Base-by-base conservation (phyloP, 139 green algal species). In the Volvox africanus region DNA sequence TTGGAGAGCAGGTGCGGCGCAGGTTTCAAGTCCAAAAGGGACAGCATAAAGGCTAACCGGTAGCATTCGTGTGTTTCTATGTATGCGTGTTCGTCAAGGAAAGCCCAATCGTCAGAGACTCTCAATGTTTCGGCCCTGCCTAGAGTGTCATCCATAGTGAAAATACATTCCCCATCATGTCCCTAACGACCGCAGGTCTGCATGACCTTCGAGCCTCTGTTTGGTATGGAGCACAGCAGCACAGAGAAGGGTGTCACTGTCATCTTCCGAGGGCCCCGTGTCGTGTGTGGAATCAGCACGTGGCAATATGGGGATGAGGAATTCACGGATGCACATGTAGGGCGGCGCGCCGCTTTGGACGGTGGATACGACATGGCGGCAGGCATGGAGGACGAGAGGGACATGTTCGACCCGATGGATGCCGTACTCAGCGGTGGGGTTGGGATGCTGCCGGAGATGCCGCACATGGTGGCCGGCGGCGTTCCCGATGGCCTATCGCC, bases 271-370 rank as follows among this genome's bases (percentile, higher is more conserved):
- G 85, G 85, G 18, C 85, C 85, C 14, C 85, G 69, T 14, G 71
- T 89, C 37, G 85, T 89, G 37, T 89, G 85, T 71, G 85, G 85
- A 28, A 82, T 89, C 37, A 82, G 69, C 69, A 89, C 85, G 69
- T 89, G 85, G 85, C 85, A 89, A 68, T 82, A 82, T 50, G 85
- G 69, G 24, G 85, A 89, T 32, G 85, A 89, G 21, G 69, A 73
- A 20, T 19, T 18, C 24, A 55, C 36, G 36, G 78, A 33, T 19
- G 28, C 32, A 44, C 33, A 84, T 44, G 37, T 13, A 35, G 36
- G 32, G 1, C 78, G 78, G 19, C 78, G 50, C 17, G 26, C 21
- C 28, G 80, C 28, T 18, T 17, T 67, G 50, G 50, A 75, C 79
- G 79, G 37, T 36, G 44, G 12, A 0, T 44, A 67, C 37, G 37